Base-by-base conservation (phyloP, 305 asterid species). In the Solanum chacoense region DNA sequence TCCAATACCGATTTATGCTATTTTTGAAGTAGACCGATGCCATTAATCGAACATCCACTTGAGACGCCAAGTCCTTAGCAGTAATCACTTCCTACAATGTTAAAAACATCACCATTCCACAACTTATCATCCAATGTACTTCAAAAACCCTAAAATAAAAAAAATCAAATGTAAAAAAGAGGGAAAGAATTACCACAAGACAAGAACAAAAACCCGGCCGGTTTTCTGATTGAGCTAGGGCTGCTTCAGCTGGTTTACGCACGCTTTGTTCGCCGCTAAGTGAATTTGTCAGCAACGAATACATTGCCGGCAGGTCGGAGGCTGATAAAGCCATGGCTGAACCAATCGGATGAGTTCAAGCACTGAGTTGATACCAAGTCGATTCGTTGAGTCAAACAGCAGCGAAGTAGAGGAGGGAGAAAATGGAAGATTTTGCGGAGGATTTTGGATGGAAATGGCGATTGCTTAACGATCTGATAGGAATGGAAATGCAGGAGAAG, bases 191-290 rank as follows among this genome's bases (percentile, higher is more conserved):
- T 97, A 97, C 99, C 99, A 96, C 91, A 9, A 97, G 96, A 87
- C 98, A 95, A 59, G 99, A 97, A 95, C 99, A 96, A 91, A 97
- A 96, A 85, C 99, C 99, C 35, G 98, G 98, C 32, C 99, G 92
- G 87, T 93, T 92, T 91, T 95, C 99, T 29, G 93, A 95, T 85
- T 95, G 94, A 73, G 95, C 95, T 50, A 97, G 97, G 50, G 98
- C 93, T 72, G 91, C 92, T 87, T 95, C 99, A 85, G 99, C 99
- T 4, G 98, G 98, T 93, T 94, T 96, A 36, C 98, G 98, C 90
- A 95, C 90, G 84, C 90, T 93, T 31, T 92, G 87, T 86, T 97
- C 98, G 89, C 90, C 91, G 94, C 97, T 96, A 90, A 97, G 88
- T 22, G 99, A 96, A 94, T 93, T 94, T 11, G 93, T 85, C 84